Evolutionary conservation across 176 grass and related monocot species (phyloP), one percentile per base, ranked within the genome.

Genomic region (Pharus latifolius): DNA sequence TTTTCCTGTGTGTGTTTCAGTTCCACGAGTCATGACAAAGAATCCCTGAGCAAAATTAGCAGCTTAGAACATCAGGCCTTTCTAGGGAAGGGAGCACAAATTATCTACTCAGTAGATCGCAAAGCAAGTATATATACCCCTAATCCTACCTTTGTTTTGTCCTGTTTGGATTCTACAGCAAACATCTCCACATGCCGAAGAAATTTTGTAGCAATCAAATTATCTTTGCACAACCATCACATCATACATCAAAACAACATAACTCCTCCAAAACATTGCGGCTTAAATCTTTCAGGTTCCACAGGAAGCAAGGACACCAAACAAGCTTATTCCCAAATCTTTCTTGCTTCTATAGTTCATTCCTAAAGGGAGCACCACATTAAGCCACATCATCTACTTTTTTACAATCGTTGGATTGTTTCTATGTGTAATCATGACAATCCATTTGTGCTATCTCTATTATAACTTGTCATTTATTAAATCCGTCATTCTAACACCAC

Each of bases 291-390:
- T 60, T 14, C 25, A 60, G 25, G 14, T 34, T 40, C 33, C 55
- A 57, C 42, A 43, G 25, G 35, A 84, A 72, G 35, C 25, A 83
- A 56, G 41, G 3, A 2, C 29, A 62, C 23, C 70, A 56, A 65
- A 27, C 8, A 58, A 50, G 37, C 41, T 10, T 23, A 50, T 41
- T 43, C 11, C 20, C 30, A n/a, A n/a, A n/a, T n/a, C n/a, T n/a
- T n/a, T n/a, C n/a, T n/a, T n/a, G n/a, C n/a, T n/a, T n/a, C n/a
- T n/a, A n/a, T n/a, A n/a, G n/a, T n/a, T n/a, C n/a, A n/a, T n/a
- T n/a, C n/a, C n/a, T n/a, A n/a, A n/a, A n/a, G n/a, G n/a, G n/a
- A n/a, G n/a, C n/a, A n/a, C n/a, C n/a, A n/a, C n/a, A n/a, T n/a
- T n/a, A n/a, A n/a, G n/a, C n/a, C n/a, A n/a, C n/a, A n/a, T n/a